These are phyloP conservation scores for Magnolia sinica DNA, from an alignment of 164 flowering plant genomes.

Conservation along the genomic window DNA sequence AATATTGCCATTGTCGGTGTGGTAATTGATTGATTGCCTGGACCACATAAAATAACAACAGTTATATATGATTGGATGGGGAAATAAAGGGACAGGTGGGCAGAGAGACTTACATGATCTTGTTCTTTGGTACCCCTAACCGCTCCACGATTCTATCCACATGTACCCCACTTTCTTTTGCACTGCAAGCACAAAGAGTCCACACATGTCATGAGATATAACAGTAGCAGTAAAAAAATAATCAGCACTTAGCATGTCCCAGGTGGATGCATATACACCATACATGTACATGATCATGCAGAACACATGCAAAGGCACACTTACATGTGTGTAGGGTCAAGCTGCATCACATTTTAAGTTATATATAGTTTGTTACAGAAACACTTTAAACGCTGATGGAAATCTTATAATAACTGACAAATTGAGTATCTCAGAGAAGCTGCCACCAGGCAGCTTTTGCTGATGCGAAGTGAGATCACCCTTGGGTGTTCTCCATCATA, in stretches of 20 bases:
- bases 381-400: too few species aligned
- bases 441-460: too few species aligned
- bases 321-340: too few species aligned
- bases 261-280: neutral
- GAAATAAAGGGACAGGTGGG: slow-evolving; percentile 13
- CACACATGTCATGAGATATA: neutral
- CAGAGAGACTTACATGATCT: slow-evolving; percentile 51
- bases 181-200: slow-evolving; percentile 31
- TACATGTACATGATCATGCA: neutral
- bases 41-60: slow-evolving; percentile 6
- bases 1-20: slow-evolving; percentile 54
- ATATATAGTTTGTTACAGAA: too few species aligned
- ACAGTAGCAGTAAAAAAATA: neutral
- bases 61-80: neutral
- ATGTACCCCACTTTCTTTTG: slow-evolving; percentile 51
- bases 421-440: too few species aligned
- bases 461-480: too few species aligned
- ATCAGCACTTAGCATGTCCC: neutral
- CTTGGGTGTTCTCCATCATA: too few species aligned
- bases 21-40: slow-evolving; percentile 56
- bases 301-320: too few species aligned
- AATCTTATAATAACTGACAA: too few species aligned
- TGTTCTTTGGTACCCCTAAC: slow-evolving; percentile 56
- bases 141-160: slow-evolving; percentile 46
- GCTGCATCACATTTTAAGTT: too few species aligned